Evolutionary conservation across 1,284 basidiomycete species (phyloP).

Genomic region (Ceratobasidium papillatum): DNA sequence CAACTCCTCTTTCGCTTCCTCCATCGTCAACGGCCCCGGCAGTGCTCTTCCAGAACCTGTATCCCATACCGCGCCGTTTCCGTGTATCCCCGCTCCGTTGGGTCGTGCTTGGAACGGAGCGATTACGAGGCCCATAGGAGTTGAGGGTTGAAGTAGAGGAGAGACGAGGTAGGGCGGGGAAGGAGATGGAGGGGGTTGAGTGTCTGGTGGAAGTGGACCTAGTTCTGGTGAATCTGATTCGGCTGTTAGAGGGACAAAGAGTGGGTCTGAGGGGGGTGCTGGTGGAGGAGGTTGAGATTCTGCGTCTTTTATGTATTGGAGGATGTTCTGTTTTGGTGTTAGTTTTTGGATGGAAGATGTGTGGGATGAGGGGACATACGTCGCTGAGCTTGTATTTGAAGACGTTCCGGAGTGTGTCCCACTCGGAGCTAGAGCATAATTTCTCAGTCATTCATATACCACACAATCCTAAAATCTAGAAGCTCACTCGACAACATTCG

Average conservation of each 20-base stretch:
- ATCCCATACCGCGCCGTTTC: constrained; percentile 60
- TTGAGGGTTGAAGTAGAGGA: constrained; percentile 50
- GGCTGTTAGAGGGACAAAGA: constrained; percentile 55
- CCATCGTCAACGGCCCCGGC: constrained; percentile 56
- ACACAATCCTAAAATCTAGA: constrained; percentile 3
- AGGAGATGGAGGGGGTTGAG: constrained; percentile 43
- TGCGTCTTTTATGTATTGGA: constrained; percentile 62
- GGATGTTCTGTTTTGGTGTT: constrained; percentile 62
- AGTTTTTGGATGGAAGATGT: constrained; percentile 43
- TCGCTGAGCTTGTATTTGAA: constrained; percentile 74
- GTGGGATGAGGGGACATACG: constrained; percentile 54
- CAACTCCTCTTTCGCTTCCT: constrained; percentile 71
- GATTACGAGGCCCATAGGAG: constrained; percentile 72
- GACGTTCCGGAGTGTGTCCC: constrained; percentile 73
- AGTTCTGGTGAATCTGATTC: constrained; percentile 46
- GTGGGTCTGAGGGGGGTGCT: constrained; percentile 52
- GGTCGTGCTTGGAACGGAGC: constrained; percentile 79
- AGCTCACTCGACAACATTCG: constrained; percentile 72
- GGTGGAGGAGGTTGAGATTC: constrained; percentile 47
- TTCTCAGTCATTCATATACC: constrained; percentile 9
- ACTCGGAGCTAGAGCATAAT: constrained; percentile 67
- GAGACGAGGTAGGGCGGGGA: constrained; percentile 39
- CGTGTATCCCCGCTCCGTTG: constrained; percentile 48
- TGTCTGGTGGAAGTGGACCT: constrained; percentile 39
- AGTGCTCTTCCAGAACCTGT: constrained; percentile 69